Conservation (phyloP, 1,284 basidiomycete genomes). For the Sporisorium scitamineum region DNA sequence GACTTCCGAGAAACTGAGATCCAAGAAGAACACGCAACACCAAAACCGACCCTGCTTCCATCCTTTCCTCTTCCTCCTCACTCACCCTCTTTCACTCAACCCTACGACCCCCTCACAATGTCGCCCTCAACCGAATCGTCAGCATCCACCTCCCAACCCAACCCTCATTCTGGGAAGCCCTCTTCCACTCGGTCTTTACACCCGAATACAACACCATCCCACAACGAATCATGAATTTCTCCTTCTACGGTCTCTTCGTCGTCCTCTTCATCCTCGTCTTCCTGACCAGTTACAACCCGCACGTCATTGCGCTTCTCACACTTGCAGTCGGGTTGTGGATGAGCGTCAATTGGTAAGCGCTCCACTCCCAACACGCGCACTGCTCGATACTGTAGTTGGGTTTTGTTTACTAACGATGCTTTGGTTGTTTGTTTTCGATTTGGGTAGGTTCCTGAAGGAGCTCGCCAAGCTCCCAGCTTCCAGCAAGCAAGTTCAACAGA, state of each 20-base stretch:
- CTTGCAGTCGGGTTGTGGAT: slow-evolving; percentile 67
- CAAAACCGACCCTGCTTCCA: not conserved
- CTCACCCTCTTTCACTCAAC: not conserved
- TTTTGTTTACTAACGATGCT: not conserved
- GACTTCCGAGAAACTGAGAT: slow-evolving; percentile 19
- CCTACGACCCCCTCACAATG: slow-evolving; percentile 1
- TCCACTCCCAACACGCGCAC: not conserved
- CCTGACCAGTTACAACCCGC: slow-evolving; percentile 66
- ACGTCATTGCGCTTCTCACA: slow-evolving; percentile 67
- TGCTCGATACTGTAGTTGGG: not conserved
- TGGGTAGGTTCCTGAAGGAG: slow-evolving; percentile 54
- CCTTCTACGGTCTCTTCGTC: slow-evolving; percentile 69
- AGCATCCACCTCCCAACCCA: not conserved
- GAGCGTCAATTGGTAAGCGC: slow-evolving; percentile 69
- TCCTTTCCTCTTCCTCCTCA: not conserved
- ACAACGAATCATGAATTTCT: slow-evolving; percentile 67
- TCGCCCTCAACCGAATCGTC: slow-evolving; percentile 8
- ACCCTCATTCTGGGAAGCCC: slow-evolving; percentile 29
- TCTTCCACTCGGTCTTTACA: slow-evolving; percentile 61
- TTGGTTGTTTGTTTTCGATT: not conserved
- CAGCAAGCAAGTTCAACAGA: slow-evolving; percentile 50
- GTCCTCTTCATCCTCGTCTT: slow-evolving; percentile 64
- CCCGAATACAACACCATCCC: slow-evolving; percentile 63
- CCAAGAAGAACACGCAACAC: slow-evolving; percentile 17
- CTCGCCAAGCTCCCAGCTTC: slow-evolving; percentile 52